phyloP scores from a whole-genome alignment of 2,329 filamentous ascomycete genomes.

The Trichoderma sp. region DNA sequence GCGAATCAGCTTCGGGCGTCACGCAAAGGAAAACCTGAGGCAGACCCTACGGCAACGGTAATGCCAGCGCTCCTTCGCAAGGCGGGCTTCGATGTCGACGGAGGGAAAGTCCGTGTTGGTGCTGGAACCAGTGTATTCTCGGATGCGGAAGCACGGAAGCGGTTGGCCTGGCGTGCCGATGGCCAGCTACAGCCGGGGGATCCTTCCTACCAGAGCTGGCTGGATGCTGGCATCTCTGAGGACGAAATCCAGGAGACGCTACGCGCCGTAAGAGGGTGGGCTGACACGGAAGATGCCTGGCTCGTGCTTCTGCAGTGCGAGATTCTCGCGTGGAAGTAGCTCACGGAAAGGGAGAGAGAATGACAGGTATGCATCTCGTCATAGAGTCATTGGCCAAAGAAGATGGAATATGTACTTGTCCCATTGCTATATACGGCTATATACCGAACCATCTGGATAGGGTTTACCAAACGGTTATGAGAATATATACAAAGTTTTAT shows the following conservation, averaged over 20 bases:
- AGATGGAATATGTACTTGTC: not conserved
- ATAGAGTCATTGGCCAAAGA: not conserved
- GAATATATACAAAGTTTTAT: constrained; percentile 5
- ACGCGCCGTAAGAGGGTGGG: not conserved
- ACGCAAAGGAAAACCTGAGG: not conserved
- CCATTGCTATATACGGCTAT: not conserved
- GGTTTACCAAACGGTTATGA: not conserved
- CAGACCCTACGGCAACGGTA: not conserved
- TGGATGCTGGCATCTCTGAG: constrained; percentile 11
- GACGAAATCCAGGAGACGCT: constrained; percentile 9
- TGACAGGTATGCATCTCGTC: not conserved
- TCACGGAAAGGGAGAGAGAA: not conserved
- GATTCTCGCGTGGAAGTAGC: constrained; percentile 11
- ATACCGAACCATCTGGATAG: not conserved
- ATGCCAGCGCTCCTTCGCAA: constrained; percentile 1
- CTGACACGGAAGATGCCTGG: constrained; percentile 2
- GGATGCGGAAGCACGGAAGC: not conserved
- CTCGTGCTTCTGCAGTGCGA: constrained; percentile 4
- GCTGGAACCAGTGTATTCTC: not conserved
- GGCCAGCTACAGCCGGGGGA: constrained; percentile 3
- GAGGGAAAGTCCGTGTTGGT: not conserved
- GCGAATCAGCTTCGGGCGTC: constrained; percentile 4
- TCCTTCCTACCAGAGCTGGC: constrained; percentile 9
- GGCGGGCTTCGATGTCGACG: not conserved
- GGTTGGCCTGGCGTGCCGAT: constrained; percentile 3